Base-by-base conservation (phyloP, 805 yeast genomes). In the Naumovozyma castellii region DNA sequence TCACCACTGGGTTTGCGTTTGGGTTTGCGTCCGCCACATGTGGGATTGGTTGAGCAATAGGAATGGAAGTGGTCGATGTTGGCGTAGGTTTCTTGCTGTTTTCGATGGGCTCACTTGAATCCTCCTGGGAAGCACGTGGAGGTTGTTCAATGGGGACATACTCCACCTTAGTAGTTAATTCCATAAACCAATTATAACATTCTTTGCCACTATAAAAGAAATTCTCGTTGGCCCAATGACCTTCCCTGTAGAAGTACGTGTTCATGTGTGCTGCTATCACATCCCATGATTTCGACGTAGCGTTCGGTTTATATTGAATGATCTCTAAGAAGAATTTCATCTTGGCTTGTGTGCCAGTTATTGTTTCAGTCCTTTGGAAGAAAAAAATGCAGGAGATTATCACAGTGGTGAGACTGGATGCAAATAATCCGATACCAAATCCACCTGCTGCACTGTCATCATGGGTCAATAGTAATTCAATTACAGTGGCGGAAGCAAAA, bases 121-220 rank as follows among this genome's bases (percentile, higher is more conserved):
- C 10, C 28, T 27, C 14, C 15, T 36, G 36, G 25, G 32, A n/a
- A 37, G n/a, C n/a, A n/a, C n/a, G n/a, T n/a, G n/a, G n/a, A n/a
- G n/a, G n/a, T n/a, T n/a, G n/a, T n/a, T n/a, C n/a, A n/a, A 22
- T 22, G 6, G 27, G 27, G 10, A 22, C 10, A 10, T 22, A 22
- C 10, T 22, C 27, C 10, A 22, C 27, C 10, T 22, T 22, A 22
- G 6, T 22, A 6, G 27, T 22, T 22, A 22, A 22, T 10, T 22
- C 27, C 6, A 22, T 22, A 22, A 22, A 22, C 10, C 6, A 6
- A 22, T 22, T 10, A 22, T 22, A 22, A 10, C 27, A 22, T 6
- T 10, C 10, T 22, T 10, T 22, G 19, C 25, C 29, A 12, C 16
- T 15, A 14, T 17, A 19, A 3, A 13, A 15, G n/a, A 34, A 19